phyloP scores from a whole-genome alignment of 768 basidiomycete genomes.

The Punctularia strigosozonata region DNA sequence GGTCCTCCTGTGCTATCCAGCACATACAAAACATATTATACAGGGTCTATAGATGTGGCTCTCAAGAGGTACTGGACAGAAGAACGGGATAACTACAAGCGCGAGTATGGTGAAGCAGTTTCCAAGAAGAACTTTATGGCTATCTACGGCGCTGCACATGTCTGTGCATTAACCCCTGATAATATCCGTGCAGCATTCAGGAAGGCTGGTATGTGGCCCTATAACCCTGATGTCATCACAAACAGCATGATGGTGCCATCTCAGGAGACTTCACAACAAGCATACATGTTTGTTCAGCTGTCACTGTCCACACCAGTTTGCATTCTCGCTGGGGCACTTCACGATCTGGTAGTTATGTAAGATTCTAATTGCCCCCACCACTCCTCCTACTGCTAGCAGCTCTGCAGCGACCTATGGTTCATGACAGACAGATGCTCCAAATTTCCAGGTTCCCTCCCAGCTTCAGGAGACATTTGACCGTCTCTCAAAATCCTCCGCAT shows the following conservation, averaged over 20 bases:
- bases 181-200: constrained; percentile 25
- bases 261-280: constrained; percentile 14
- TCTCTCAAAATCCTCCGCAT: too few relatives aligned
- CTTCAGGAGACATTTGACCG: too few relatives aligned
- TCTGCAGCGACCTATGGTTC: too few relatives aligned
- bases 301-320: too few relatives aligned
- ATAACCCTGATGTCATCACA: constrained; percentile 22
- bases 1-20: constrained; percentile 31
- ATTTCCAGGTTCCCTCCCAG: too few relatives aligned
- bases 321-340: too few relatives aligned
- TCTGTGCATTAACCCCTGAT: constrained; percentile 15
- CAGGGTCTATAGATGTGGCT: constrained; percentile 32
- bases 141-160: constrained; percentile 22
- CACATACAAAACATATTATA: constrained; percentile 32
- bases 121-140: constrained; percentile 26
- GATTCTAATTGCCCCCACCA: too few relatives aligned
- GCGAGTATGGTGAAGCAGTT: constrained; percentile 12
- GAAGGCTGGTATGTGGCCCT: constrained; percentile 27
- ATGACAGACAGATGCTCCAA: too few relatives aligned
- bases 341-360: too few relatives aligned
- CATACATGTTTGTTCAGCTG: too few relatives aligned
- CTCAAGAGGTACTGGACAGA: constrained; percentile 19
- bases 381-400: too few relatives aligned
- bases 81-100: constrained; percentile 14
- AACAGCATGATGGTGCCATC: constrained; percentile 25